Base-by-base conservation (phyloP, 371 early-diverging fungal genomes). In the Saksenaea vasiformis region DNA sequence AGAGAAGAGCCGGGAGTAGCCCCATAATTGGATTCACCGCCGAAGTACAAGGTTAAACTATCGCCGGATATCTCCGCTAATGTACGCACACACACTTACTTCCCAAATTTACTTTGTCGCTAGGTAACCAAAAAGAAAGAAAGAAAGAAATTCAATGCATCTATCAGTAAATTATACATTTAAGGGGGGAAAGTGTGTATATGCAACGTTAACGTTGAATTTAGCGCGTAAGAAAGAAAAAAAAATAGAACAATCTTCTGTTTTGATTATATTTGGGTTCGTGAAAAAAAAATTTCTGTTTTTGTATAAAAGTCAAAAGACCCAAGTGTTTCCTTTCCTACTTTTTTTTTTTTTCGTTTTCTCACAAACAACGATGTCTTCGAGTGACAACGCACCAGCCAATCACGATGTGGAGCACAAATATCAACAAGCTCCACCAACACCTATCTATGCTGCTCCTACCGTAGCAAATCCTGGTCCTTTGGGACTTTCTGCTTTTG, bases 401-500 rank as follows among this genome's bases (percentile, higher is more conserved):
- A 28, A 4, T 36, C 24, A 39, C n/a, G 61, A 61, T 36, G 24
- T 61, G 34, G 61, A 61, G 17, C n/a, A 19, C 28, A 53, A 55
- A 37, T 55, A 14, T 14, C 53, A 36, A 28, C 36, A 34, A 34
- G 14, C 13, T 43, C 39, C 53, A 11, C 60, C 66, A 27, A 31
- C 54, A 31, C 71, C 69, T 19, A 31, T 74, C 27, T 63, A 66
- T 56, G 64, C 68, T 41, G 54, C 69, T n/a, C 64, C 68, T 28
- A 67, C 67, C 19, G 66, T 78, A 44, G 91, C 80, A 56, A 88
- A 91, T 66, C 91, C 91, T 9, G 88, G 81, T 60, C 91, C 92
- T 38, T 78, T 91, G 19, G 92, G 90, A 19, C 85, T 91, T 14
- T 79, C 79, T 57, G 73, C 84, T 24, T 91, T 90, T 63, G 91